phyloP scores from a whole-genome alignment of 495 filamentous ascomycete species.

The Daldinia loculata region DNA sequence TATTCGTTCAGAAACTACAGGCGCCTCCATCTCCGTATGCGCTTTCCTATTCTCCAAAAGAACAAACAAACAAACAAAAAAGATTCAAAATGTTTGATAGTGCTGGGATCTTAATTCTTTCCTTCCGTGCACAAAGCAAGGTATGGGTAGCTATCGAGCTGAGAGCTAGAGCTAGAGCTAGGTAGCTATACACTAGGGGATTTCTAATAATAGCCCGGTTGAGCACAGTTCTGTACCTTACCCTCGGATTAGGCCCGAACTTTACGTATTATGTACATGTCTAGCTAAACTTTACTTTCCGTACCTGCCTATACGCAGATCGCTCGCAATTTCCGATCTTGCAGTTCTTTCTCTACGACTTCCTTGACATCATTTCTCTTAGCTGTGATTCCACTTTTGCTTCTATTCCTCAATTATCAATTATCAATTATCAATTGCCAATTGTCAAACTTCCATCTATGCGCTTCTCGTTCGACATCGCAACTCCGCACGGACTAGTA shows the following conservation, averaged over 20 bases:
- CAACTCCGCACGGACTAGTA: conserved; percentile 23
- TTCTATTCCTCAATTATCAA: background rate
- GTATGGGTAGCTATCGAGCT: background rate
- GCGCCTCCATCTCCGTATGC: conserved; percentile 1
- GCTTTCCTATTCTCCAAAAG: conserved; percentile 9
- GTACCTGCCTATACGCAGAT: conserved; percentile 33
- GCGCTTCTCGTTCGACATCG: conserved; percentile 18
- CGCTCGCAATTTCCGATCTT: conserved; percentile 41
- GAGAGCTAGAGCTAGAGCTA: too few species aligned
- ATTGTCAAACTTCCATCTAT: conserved; percentile 14
- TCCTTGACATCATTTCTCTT: conserved; percentile 17
- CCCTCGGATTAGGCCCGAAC: conserved; percentile 2
- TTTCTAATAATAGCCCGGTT: conserved; percentile 33
- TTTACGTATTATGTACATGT: conserved; percentile 13
- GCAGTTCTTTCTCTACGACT: conserved; percentile 25
- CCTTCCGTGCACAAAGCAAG: conserved; percentile 3
- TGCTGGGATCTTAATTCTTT: background rate
- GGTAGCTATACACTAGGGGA: conserved; percentile 9
- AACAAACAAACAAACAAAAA: background rate
- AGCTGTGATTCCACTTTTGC: background rate
- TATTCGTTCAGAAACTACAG: background rate
- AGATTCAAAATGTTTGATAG: background rate
- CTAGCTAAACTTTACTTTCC: conserved; percentile 13
- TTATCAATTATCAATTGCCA: too few species aligned
- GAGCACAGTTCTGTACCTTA: conserved; percentile 4